These are phyloP conservation scores for Starmerella gropengiesseri DNA, from an alignment of 805 yeast genomes.

Conservation along the genomic window DNA sequence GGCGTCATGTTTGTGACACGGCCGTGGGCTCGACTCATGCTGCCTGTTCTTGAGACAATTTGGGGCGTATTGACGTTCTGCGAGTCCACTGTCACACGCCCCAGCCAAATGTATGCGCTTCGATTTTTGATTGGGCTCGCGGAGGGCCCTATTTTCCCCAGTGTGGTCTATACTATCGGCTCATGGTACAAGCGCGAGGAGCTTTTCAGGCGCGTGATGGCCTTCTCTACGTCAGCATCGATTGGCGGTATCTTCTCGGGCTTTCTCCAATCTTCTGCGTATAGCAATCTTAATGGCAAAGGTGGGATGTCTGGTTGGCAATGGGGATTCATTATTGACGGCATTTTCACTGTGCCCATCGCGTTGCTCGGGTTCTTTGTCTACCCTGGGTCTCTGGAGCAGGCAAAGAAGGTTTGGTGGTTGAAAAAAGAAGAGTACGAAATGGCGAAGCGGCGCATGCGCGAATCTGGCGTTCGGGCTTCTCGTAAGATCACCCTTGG, in stretches of 20 bases:
- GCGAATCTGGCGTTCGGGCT: slow-evolving; percentile 25
- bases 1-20: slow-evolving; percentile 30
- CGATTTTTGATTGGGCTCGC: slow-evolving; percentile 37
- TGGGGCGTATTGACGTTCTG: slow-evolving; percentile 34
- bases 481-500: slow-evolving; percentile 17
- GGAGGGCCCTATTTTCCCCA: slow-evolving; percentile 37
- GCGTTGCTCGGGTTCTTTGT: slow-evolving; percentile 34
- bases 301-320: slow-evolving; percentile 46
- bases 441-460: slow-evolving; percentile 28
- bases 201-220: slow-evolving; percentile 35
- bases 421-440: slow-evolving; percentile 28
- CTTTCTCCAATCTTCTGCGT: slow-evolving; percentile 37
- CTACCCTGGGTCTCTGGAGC: slow-evolving; percentile 48
- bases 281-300: slow-evolving; percentile 32
- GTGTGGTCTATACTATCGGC: slow-evolving; percentile 36
- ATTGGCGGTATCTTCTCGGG: slow-evolving; percentile 38
- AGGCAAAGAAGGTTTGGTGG: slow-evolving; percentile 27
- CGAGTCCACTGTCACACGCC: slow-evolving; percentile 28
- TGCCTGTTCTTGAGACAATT: slow-evolving; percentile 30
- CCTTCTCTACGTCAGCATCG: slow-evolving; percentile 33
- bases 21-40: slow-evolving; percentile 29
- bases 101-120: slow-evolving; percentile 33
- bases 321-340: slow-evolving; percentile 59
- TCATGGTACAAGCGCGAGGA: slow-evolving; percentile 39
- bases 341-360: slow-evolving; percentile 36